Percentiles rank a stretch among this genome's conserved stretches.
Evolutionary conservation across 2,329 filamentous ascomycete species (phyloP).

Genomic region (Fusarium sp.): DNA sequence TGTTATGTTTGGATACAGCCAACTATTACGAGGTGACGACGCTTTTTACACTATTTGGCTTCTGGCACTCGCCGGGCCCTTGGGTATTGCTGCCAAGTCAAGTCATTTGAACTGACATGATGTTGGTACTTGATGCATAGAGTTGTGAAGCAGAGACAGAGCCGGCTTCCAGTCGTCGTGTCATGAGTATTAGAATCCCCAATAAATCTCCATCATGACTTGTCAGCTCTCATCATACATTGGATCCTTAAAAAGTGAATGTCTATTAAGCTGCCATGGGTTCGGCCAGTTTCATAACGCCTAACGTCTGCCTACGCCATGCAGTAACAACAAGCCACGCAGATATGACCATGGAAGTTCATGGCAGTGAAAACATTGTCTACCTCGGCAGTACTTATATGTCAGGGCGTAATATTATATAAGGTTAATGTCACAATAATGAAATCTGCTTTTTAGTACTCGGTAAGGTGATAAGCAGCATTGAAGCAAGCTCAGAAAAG

Average conservation of each 20-base stretch:
- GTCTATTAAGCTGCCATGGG: background rate
- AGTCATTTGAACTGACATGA: background rate
- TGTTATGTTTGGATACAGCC: background rate
- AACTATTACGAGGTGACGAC: constrained; percentile 8
- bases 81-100: background rate
- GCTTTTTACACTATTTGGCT: constrained; percentile 4
- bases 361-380: background rate
- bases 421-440: background rate
- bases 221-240: background rate
- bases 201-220: background rate
- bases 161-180: background rate
- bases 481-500: background rate
- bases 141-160: background rate
- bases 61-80: background rate
- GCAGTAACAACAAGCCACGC: background rate
- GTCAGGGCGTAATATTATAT: background rate
- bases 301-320: background rate
- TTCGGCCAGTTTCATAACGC: background rate
- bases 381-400: background rate
- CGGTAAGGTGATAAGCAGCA: background rate
- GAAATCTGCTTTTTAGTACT: background rate
- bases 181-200: background rate
- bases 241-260: background rate
- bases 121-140: background rate
- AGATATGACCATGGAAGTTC: background rate